Evolutionary conservation across 257 asterid species (phyloP).

Genomic region (Prunella vulgaris): DNA sequence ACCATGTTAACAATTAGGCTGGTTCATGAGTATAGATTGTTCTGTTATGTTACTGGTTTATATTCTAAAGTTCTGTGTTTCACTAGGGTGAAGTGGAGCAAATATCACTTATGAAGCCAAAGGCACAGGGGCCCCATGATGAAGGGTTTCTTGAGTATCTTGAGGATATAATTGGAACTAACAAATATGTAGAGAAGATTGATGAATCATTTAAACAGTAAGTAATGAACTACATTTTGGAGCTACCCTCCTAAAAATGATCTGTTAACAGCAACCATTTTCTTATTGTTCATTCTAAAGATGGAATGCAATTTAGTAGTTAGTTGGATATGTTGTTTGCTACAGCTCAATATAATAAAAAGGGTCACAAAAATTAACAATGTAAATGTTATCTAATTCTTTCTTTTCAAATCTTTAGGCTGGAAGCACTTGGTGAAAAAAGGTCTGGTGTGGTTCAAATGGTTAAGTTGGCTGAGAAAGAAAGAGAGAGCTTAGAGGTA

Average conservation of each 20-base stretch:
- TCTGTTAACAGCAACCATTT: neutral
- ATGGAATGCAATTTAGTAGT: neutral
- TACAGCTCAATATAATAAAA: neutral
- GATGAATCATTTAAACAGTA: conserved; percentile 89
- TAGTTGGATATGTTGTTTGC: neutral
- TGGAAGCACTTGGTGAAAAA: conserved; percentile 79
- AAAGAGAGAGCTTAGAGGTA: conserved; percentile 93
- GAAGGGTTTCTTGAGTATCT: conserved; percentile 99
- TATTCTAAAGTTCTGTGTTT: conserved; percentile 15
- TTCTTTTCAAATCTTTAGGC: conserved; percentile 34
- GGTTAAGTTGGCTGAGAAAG: conserved; percentile 97
- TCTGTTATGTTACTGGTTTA: conserved; percentile 13
- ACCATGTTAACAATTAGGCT: neutral
- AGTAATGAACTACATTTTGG: conserved; percentile 29
- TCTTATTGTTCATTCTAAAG: neutral
- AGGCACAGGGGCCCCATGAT: conserved; percentile 97
- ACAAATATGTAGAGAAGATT: conserved; percentile 90
- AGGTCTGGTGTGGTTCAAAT: conserved; percentile 93
- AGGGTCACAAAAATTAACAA: neutral
- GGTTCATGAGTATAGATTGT: neutral
- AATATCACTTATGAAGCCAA: conserved; percentile 96
- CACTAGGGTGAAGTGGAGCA: conserved; percentile 98
- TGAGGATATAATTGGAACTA: conserved; percentile 96
- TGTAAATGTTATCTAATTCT: neutral
- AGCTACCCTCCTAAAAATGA: neutral